A percentile compares a stretch with the other conserved stretches of the same genome.
Conservation (phyloP, 805 yeast species). For the Ascoidea tarda region DNA sequence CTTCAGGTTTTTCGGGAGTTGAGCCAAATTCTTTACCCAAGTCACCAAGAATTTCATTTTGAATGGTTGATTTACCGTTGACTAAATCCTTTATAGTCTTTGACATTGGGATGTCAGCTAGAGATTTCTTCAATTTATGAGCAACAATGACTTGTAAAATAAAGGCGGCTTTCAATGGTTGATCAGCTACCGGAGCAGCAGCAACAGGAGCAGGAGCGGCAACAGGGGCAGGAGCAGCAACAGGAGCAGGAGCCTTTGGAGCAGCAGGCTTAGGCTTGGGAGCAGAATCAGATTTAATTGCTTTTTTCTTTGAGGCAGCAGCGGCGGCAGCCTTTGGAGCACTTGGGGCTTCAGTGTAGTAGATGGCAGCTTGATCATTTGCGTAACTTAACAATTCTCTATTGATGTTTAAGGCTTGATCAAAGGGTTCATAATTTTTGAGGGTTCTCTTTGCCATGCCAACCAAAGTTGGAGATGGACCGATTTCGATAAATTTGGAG, state of each 20-base stretch:
- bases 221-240: slow-evolving; percentile 13
- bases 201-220: slow-evolving; percentile 19
- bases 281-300: slow-evolving; percentile 13
- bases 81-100: slow-evolving; percentile 95
- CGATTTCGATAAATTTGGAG: slow-evolving; percentile 95
- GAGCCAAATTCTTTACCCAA: slow-evolving; percentile 96
- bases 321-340: slow-evolving; percentile 21
- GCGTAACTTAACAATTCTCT: slow-evolving; percentile 93
- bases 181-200: slow-evolving; percentile 76
- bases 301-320: slow-evolving; percentile 18
- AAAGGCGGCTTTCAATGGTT: slow-evolving; percentile 74
- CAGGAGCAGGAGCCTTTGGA: slow-evolving; percentile 20
- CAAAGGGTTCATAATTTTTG: slow-evolving; percentile 94
- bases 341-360: slow-evolving; percentile 76
- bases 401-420: slow-evolving; percentile 77
- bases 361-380: slow-evolving; percentile 91
- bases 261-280: slow-evolving; percentile 14
- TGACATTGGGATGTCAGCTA: slow-evolving; percentile 73
- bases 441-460: slow-evolving; percentile 98
- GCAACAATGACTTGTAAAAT: slow-evolving; percentile 85
- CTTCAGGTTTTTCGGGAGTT: slow-evolving; percentile 99
- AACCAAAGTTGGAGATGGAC: slow-evolving; percentile 97
- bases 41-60: slow-evolving; percentile 97
- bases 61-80: slow-evolving; percentile 97
- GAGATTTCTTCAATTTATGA: slow-evolving; percentile 84